Base-by-base conservation (phyloP, 1,284 basidiomycete species). In the Sphagnurus paluster region DNA sequence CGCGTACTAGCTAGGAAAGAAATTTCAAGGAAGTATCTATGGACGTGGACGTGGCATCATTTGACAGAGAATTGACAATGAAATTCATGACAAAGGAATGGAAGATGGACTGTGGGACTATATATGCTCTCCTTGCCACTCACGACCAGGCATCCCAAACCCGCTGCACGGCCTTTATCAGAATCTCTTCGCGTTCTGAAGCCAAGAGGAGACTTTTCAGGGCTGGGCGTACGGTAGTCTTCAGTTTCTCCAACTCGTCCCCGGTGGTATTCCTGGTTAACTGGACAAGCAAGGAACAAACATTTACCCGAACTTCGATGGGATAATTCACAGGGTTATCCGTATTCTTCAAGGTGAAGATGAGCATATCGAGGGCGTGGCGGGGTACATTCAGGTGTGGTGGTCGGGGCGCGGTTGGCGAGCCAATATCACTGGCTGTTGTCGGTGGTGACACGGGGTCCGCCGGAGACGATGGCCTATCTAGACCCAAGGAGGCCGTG, bases 281-380 rank as follows among this genome's bases (percentile, higher is more conserved):
- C 55, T 88, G 83, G 37, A 76, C 72, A 21, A 90, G 66, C 50
- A 91, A 71, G 4, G 81, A 77, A 57, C 88, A 90, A 17, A 80
- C 75, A 57, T 91, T 91, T 19, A 79, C 70, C 39, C 87, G 79
- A 42, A 91, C 75, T 66, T 90, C 88, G 14, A 77, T 66, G 14
- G 83, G 83, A 57, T 80, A 80, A 47, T 78, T 71, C 39, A 61
- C 69, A 10, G 76, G 74, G 54, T 72, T 75, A 44, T 79, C 74
- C 24, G 75, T 63, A 42, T 77, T 75, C 50, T 76, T 78, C 34
- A 91, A 66, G 36, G 83, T 77, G 39, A 70, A 69, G 37, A 78
- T 65, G 39, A 91, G 71, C 70, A 82, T 80, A 59, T 90, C 85
- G 29, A 89, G 68, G 9, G 82, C 77, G 48, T 74, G 75, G 49